phyloP scores from a whole-genome alignment of 768 basidiomycete genomes.

The Mycena belliarum region DNA sequence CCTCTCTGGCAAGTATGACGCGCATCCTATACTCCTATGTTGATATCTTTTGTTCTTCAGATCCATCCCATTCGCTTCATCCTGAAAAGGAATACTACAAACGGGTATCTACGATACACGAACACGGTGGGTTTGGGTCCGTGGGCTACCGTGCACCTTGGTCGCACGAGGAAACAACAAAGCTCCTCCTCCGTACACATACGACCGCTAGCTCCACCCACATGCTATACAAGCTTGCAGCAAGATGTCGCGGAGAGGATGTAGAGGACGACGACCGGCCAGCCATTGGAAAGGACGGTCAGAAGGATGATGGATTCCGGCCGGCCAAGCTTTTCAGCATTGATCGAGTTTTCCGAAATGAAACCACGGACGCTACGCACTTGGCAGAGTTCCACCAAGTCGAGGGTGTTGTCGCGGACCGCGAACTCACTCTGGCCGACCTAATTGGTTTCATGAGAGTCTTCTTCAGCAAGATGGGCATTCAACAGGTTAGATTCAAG shows the following conservation, averaged over 20 bases:
- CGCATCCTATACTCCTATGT: neutral
- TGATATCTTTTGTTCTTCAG: slow-evolving; percentile 48
- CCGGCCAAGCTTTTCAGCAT: slow-evolving; percentile 96
- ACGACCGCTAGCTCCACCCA: slow-evolving; percentile 93
- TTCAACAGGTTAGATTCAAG: slow-evolving; percentile 93
- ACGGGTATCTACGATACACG: slow-evolving; percentile 81
- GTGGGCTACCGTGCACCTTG: slow-evolving; percentile 97
- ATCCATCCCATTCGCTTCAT: slow-evolving; percentile 73
- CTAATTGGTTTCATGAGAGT: slow-evolving; percentile 98
- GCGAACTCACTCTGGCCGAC: slow-evolving; percentile 88
- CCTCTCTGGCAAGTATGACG: slow-evolving; percentile 68
- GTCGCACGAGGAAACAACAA: slow-evolving; percentile 88
- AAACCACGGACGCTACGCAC: slow-evolving; percentile 98
- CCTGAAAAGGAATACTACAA: slow-evolving; percentile 86
- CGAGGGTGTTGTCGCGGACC: slow-evolving; percentile 98
- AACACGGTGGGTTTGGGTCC: slow-evolving; percentile 86
- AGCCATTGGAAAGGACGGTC: slow-evolving; percentile 25
- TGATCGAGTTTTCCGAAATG: slow-evolving; percentile 97
- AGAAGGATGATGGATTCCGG: slow-evolving; percentile 73
- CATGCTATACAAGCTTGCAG: slow-evolving; percentile 94
- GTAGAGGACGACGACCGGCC: slow-evolving; percentile 38
- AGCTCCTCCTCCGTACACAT: slow-evolving; percentile 92
- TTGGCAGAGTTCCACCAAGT: slow-evolving; percentile 99
- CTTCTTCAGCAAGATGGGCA: slow-evolving; percentile 98
- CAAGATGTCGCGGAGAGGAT: slow-evolving; percentile 68